Evolutionary conservation across 768 basidiomycete genomes (phyloP).

Genomic region (Gyrodon lividus): DNA sequence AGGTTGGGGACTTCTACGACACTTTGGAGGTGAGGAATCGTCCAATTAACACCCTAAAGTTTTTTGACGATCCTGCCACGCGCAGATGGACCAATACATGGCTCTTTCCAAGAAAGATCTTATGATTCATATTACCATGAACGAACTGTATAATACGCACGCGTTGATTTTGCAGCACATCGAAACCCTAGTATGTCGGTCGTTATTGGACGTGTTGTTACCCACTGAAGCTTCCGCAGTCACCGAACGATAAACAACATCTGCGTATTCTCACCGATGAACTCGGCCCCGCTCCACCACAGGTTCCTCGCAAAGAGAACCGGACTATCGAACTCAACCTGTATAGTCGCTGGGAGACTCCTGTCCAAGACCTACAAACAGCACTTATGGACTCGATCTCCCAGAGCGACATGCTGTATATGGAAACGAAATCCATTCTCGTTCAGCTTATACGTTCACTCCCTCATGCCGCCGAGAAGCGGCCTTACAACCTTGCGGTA

Average conservation of each 20-base stretch:
- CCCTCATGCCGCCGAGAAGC: constrained; percentile 77
- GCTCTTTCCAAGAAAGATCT: constrained; percentile 98
- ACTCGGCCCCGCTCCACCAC: constrained; percentile 87
- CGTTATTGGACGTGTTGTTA: not conserved
- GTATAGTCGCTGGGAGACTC: constrained; percentile 99
- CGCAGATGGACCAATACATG: constrained; percentile 99
- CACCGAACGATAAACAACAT: constrained; percentile 97
- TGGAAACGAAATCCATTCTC: constrained; percentile 99
- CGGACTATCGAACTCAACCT: constrained; percentile 87
- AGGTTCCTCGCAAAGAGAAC: constrained; percentile 98
- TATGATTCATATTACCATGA: constrained; percentile 96
- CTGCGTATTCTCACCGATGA: constrained; percentile 96
- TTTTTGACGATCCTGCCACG: not conserved
- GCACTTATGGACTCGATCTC: constrained; percentile 97
- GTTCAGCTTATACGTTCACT: constrained; percentile 96
- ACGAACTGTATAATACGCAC: constrained; percentile 99
- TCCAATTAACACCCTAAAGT: not conserved
- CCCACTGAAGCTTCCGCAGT: constrained; percentile 44
- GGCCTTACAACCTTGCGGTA: constrained; percentile 83
- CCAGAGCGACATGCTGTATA: constrained; percentile 97
- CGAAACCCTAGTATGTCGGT: constrained; percentile 76
- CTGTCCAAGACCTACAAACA: constrained; percentile 95
- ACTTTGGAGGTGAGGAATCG: constrained; percentile 77
- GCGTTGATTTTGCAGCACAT: constrained; percentile 93
- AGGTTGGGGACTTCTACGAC: constrained; percentile 99